phyloP scores from a whole-genome alignment of 768 basidiomycete genomes.

The Mycena galopus region DNA sequence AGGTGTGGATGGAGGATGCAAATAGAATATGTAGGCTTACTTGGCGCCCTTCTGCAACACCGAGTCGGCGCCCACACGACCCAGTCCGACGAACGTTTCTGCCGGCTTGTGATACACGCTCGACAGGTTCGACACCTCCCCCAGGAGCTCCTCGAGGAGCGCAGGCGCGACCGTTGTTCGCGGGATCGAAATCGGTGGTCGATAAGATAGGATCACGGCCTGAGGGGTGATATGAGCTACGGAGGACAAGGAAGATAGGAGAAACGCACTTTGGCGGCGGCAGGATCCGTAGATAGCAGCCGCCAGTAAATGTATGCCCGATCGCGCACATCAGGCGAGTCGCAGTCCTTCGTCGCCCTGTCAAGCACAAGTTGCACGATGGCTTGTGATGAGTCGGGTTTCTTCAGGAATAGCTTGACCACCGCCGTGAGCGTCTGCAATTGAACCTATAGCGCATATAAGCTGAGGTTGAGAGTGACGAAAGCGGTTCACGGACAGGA shows the following conservation, averaged over 20 bases:
- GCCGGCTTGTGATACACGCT: conserved; percentile 98
- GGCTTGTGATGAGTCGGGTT: conserved; percentile 92
- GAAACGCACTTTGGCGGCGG: conserved; percentile 87
- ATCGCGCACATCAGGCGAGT: conserved; percentile 97
- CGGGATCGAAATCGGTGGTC: conserved; percentile 94
- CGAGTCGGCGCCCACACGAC: conserved; percentile 87
- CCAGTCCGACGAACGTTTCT: conserved; percentile 94
- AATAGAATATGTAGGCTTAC: conserved; percentile 45
- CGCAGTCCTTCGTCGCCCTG: conserved; percentile 97
- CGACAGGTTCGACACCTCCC: conserved; percentile 89
- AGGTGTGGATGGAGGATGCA: not conserved
- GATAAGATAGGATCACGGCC: conserved; percentile 90
- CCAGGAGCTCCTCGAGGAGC: conserved; percentile 90
- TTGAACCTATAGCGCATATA: conserved; percentile 62
- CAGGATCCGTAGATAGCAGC: conserved; percentile 93
- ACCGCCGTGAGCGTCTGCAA: conserved; percentile 92
- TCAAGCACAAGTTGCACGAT: conserved; percentile 92
- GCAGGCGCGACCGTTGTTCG: conserved; percentile 91
- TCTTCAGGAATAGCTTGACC: conserved; percentile 96
- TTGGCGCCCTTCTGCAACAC: conserved; percentile 71
- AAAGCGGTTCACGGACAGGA: conserved; percentile 47
- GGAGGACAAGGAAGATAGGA: not conserved
- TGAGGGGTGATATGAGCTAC: conserved; percentile 35
- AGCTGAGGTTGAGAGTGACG: not conserved
- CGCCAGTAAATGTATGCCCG: conserved; percentile 99